Evolutionary conservation across 169 alveolate genomes (phyloP).

Genomic region (Plasmodium berghei): DNA sequence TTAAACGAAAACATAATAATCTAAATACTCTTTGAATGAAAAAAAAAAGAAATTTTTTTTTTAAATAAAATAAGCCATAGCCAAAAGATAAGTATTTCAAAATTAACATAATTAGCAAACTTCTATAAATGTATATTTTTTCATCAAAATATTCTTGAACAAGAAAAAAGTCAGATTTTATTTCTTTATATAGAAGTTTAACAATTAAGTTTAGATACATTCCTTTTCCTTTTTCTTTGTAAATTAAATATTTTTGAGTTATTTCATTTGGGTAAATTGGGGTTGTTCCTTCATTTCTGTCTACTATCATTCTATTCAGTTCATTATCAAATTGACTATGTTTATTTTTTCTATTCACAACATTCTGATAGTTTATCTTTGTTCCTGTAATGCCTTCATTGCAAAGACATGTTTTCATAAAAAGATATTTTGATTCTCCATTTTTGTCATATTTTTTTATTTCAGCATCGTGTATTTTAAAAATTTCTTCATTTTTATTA

Average conservation of each 20-base stretch:
- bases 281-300: not conserved
- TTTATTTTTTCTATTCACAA: not conserved
- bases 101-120: constrained; percentile 32
- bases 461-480: constrained; percentile 17
- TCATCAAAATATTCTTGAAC: constrained; percentile 42
- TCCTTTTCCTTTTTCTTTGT: not conserved
- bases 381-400: not conserved
- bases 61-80: constrained; percentile 10
- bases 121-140: constrained; percentile 41
- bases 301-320: not conserved
- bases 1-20: constrained; percentile 53
- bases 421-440: constrained; percentile 7
- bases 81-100: constrained; percentile 26
- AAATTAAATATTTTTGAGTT: no score
- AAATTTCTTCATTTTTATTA: constrained; percentile 33
- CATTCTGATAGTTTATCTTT: not conserved
- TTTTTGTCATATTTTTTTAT: constrained; percentile 2
- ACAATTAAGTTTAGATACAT: constrained; percentile 19
- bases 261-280: not conserved
- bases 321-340: not conserved
- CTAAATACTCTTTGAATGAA: constrained; percentile 64
- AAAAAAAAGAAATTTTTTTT: constrained; percentile 46
- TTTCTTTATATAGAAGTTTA: constrained; percentile 55
- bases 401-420: constrained; percentile 33
- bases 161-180: constrained; percentile 54